Evolutionary conservation across 148 eudicot genomes (phyloP).

Genomic region (Agrostemma githago): DNA sequence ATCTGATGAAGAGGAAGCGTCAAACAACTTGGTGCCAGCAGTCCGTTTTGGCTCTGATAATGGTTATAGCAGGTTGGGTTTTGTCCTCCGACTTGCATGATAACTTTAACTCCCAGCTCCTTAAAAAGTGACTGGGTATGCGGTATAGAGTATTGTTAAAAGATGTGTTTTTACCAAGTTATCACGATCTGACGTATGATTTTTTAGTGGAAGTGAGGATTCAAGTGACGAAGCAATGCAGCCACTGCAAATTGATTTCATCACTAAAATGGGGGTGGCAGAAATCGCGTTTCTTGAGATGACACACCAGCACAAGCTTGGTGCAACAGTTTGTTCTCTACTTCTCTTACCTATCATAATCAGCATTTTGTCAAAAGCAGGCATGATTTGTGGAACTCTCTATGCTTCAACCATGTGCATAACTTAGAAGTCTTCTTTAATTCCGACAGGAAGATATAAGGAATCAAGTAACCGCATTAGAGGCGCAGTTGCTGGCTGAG

Average conservation of each 20-base stretch:
- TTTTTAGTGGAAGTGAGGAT: conserved; percentile 50
- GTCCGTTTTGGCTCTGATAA: conserved; percentile 50
- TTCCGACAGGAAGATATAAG: conserved; percentile 65
- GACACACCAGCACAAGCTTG: conserved; percentile 57
- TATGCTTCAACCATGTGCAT: neutral
- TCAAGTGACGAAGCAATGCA: conserved; percentile 40
- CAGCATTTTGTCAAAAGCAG: neutral
- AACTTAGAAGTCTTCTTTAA: neutral
- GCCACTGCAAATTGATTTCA: conserved; percentile 34
- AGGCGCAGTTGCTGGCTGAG: conserved; percentile 47
- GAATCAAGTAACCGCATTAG: conserved; percentile 48
- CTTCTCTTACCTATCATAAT: conserved; percentile 18
- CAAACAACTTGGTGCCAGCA: conserved; percentile 35
- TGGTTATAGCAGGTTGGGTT: conserved; percentile 56
- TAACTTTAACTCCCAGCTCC: neutral
- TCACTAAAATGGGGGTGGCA: conserved; percentile 58
- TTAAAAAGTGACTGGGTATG: neutral
- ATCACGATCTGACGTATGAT: neutral
- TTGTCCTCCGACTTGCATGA: neutral
- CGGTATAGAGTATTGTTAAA: neutral
- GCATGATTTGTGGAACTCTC: neutral
- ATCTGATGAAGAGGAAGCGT: conserved; percentile 36
- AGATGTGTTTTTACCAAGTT: neutral
- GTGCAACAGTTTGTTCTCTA: conserved; percentile 46
- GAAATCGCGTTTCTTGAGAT: conserved; percentile 68